Base-by-base conservation (phyloP, 2,329 filamentous ascomycete species). In the Talaromyces funiculosus region DNA sequence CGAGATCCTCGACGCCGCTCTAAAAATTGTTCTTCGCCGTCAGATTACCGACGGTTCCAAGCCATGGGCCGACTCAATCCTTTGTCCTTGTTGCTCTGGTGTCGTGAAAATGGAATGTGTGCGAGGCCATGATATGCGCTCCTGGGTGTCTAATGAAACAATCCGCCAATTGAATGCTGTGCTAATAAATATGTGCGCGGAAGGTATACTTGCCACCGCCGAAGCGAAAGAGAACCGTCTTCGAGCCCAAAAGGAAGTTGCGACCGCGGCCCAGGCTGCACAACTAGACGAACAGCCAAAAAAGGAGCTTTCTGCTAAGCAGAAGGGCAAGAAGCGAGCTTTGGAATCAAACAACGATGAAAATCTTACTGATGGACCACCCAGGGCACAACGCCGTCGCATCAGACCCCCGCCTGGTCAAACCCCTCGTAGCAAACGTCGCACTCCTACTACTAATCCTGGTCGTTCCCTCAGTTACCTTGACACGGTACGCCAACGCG, bases 21-120 rank as follows among this genome's bases (percentile, higher is more conserved):
- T 57, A 2, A 14, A 54, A 45, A 58, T 61, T 8, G 9, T 58
- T 12, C 45, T 58, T n/a, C 6, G n/a, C 33, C 60, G 60, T 24
- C 37, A 58, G 45, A 20, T 38, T 7, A 49, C 20, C 38, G 47
- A 53, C 16, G 18, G 20, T 29, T 22, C 40, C 31, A 29, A 53
- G 12, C 12, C 24, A 6, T 3, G 9, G 6, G 45, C 35, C 45
- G 18, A 37, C 8, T 20, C 45, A 20, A 6, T 57, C 14, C 54
- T 53, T 54, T 61, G 60, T 58, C 60, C 60, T 22, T 58, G 55
- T 33, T 61, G 60, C 37, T 31, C 26, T 9, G 55, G 24, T 29
- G 20, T 29, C 22, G 33, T 61, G 54, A 42, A 40, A 35, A 37
- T 56, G 37, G 33, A 40, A 47, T 61, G 60, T 31, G 37, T 29